Evolutionary conservation across 441 rosid genomes (phyloP).

Genomic region (Erysimum pusillum): DNA sequence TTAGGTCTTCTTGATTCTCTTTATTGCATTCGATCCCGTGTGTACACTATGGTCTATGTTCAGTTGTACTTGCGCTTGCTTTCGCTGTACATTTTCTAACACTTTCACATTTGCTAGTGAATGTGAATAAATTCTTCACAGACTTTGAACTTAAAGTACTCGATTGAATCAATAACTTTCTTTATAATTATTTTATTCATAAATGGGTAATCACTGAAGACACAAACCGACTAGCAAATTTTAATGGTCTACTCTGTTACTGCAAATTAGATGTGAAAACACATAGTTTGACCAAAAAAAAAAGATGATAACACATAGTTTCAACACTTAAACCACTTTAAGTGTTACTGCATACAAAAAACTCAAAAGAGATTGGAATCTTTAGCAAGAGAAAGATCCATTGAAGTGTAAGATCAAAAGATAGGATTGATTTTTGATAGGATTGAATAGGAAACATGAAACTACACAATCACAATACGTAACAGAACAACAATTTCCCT

Average conservation of each 20-base stretch:
- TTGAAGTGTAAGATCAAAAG: slow-evolving; percentile 32
- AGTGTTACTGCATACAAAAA: slow-evolving; percentile 5
- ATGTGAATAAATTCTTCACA: slow-evolving; percentile 43
- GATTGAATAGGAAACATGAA: slow-evolving; percentile 33
- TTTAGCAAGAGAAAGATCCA: slow-evolving; percentile 31
- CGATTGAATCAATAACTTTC: slow-evolving; percentile 36
- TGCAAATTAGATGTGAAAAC: slow-evolving; percentile 28
- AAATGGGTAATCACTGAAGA: slow-evolving; percentile 20
- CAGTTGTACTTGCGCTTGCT: no score
- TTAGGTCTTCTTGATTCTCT: no score
- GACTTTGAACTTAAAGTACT: slow-evolving; percentile 36
- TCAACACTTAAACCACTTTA: slow-evolving; percentile 19
- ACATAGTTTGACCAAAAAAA: no score
- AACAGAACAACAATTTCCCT: slow-evolving; percentile 29
- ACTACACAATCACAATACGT: slow-evolving; percentile 40
- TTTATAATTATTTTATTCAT: not conserved
- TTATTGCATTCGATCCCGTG: no score
- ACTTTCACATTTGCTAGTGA: slow-evolving; percentile 38
- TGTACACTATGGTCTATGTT: no score
- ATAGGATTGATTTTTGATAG: not conserved
- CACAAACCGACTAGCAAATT: slow-evolving; percentile 13
- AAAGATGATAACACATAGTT: not conserved
- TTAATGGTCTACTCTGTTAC: slow-evolving; percentile 28
- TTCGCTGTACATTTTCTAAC: no score
- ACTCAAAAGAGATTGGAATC: not conserved